Conservation (phyloP, 306 rosid species). For the Dalbergia cultrata region DNA sequence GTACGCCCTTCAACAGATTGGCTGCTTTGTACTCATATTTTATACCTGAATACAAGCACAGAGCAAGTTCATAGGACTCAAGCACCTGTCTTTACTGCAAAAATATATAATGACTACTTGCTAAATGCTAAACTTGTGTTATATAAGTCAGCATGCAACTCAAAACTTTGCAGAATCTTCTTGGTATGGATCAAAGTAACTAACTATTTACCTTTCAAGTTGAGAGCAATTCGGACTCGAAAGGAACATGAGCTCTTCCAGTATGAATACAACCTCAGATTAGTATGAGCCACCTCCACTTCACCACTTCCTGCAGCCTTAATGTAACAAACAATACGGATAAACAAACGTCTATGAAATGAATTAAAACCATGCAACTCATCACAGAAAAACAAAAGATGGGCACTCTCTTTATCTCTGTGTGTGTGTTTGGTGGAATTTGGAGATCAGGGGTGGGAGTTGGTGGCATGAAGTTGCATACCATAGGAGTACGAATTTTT, state of each 20-base stretch:
- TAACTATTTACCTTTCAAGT: slow-evolving; percentile 62
- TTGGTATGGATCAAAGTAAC: neutral
- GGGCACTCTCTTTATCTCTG: too few species aligned
- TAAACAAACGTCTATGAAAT: too few species aligned
- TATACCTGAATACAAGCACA: slow-evolving; percentile 45
- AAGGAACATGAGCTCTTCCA: slow-evolving; percentile 49
- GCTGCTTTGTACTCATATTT: slow-evolving; percentile 64
- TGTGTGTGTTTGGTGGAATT: too few species aligned
- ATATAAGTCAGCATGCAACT: neutral
- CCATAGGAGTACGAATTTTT: too few species aligned
- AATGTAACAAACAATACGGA: slow-evolving; percentile 1
- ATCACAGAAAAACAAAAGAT: too few species aligned
- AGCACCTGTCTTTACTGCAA: too few species aligned
- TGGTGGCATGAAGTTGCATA: too few species aligned
- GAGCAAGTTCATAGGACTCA: neutral
- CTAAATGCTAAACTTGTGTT: neutral
- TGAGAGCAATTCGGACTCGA: slow-evolving; percentile 48
- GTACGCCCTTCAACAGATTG: slow-evolving; percentile 51
- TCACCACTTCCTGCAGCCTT: slow-evolving; percentile 31
- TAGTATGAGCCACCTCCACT: neutral
- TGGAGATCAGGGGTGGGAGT: too few species aligned
- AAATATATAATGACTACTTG: too few species aligned
- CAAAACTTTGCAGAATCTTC: neutral
- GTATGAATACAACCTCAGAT: slow-evolving; percentile 41
- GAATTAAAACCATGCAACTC: too few species aligned